Evolutionary conservation across 2,329 filamentous ascomycete species (phyloP).

Genomic region (Fusarium sp.): DNA sequence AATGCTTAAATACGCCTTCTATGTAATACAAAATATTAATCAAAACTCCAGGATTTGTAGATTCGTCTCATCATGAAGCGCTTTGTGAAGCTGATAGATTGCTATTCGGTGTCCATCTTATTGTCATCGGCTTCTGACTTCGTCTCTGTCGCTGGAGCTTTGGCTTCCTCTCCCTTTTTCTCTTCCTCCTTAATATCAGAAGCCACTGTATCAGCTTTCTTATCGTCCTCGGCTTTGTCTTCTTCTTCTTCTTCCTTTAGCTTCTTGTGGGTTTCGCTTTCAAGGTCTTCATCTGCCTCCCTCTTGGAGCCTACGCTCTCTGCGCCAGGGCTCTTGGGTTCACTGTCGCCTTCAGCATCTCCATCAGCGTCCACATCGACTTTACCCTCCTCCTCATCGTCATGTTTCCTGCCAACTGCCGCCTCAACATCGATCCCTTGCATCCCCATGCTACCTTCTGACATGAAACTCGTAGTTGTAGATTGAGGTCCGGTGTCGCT

Average conservation of each 20-base stretch:
- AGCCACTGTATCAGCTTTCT: constrained; percentile 43
- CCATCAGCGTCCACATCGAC: constrained; percentile 28
- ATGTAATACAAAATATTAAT: neutral
- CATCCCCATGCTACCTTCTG: constrained; percentile 57
- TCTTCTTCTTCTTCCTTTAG: constrained; percentile 58
- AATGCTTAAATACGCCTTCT: neutral
- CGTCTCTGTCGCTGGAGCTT: constrained; percentile 29
- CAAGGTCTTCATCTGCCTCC: constrained; percentile 61
- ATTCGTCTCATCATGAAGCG: constrained; percentile 13
- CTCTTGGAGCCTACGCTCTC: constrained; percentile 60
- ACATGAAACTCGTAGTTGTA: constrained; percentile 51
- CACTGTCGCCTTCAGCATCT: constrained; percentile 39
- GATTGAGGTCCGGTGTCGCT: constrained; percentile 84
- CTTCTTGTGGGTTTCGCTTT: constrained; percentile 57
- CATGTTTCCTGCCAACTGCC: constrained; percentile 64
- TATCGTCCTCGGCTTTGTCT: constrained; percentile 46
- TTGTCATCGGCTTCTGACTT: constrained; percentile 33
- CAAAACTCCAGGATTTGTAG: neutral
- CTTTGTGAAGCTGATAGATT: neutral
- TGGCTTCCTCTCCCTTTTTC: constrained; percentile 3
- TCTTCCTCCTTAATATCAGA: neutral
- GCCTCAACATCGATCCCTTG: constrained; percentile 68
- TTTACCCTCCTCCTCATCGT: constrained; percentile 40
- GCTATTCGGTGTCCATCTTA: constrained; percentile 42
- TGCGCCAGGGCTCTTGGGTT: constrained; percentile 42